These are phyloP conservation scores for Trichophyton rubrum DNA, from an alignment of 2,329 filamentous ascomycete species.

Conservation along the genomic window DNA sequence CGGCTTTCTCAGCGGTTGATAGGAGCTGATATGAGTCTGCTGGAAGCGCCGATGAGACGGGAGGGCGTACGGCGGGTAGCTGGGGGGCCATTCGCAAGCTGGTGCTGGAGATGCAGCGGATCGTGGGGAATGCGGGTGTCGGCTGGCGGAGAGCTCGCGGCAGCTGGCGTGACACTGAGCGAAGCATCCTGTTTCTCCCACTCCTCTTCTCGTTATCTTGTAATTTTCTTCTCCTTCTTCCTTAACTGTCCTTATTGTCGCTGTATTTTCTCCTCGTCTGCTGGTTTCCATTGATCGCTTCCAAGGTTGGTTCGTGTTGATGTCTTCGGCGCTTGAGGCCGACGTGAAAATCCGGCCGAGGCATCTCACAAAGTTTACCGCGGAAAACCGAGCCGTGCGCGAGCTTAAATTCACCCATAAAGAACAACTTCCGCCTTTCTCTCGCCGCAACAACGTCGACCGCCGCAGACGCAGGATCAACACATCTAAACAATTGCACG, in stretches of 20 bases:
- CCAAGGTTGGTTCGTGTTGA: neutral
- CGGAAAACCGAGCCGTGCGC: conserved; percentile 2
- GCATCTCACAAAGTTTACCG: neutral
- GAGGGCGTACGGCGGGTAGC: conserved; percentile 45
- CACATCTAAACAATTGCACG: too few species aligned
- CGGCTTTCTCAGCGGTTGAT: conserved; percentile 62
- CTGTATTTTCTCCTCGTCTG: neutral
- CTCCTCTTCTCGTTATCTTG: neutral
- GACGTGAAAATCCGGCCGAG: neutral
- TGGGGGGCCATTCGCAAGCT: conserved; percentile 43
- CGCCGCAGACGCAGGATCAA: too few species aligned
- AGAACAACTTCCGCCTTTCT: neutral
- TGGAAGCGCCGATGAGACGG: conserved; percentile 48
- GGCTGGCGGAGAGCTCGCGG: conserved; percentile 20
- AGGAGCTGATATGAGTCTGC: conserved; percentile 79
- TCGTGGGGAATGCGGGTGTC: conserved; percentile 18
- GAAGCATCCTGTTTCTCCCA: conserved; percentile 21
- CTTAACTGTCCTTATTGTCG: neutral
- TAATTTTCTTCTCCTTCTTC: neutral
- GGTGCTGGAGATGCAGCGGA: conserved; percentile 27
- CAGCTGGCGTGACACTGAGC: conserved; percentile 24
- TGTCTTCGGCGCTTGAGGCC: conserved; percentile 3
- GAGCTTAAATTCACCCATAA: neutral
- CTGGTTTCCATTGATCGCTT: too few species aligned
- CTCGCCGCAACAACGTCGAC: neutral